Evolutionary conservation across 352 stramenopile species (phyloP), one percentile per base, ranked within the genome.

Genomic region (Phytophthora chlamydospora): DNA sequence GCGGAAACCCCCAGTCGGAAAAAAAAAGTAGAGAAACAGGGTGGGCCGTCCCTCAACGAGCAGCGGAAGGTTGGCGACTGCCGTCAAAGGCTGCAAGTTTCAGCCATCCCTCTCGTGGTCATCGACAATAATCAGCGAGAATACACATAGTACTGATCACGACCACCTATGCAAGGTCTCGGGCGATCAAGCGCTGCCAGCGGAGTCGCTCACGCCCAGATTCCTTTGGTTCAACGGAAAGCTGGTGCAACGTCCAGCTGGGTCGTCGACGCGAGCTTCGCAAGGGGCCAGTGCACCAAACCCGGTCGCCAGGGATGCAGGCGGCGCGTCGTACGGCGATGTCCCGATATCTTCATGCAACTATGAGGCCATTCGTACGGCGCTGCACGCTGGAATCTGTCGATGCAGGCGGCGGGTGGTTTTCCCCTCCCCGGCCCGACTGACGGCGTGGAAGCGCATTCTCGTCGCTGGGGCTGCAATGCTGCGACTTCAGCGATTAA

Each of bases 321-420:
- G 36, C 36, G 10, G n/a, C 38, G 38, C 38, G 14, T 34, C 36
- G 51, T 53, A 51, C 47, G 45, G 34, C 45, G 38, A 31, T 68
- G 46, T 64, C 38, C 53, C 52, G 45, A 31, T 66, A 49, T 61
- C 42, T 62, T 47, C 42, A 34, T 36, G 43, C 41, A 8, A 71
- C 36, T 66, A 62, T 66, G 49, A 46, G 27, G 4, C 21, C 13
- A 43, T 45, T 41, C 57, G 57, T 66, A 66, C 57, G 57, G 57
- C 57, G 41, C 14, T 66, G 48, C 17, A 66, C 48, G 12, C 34
- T 35, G 43, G 42, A 46, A 61, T 31, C 53, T 40, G 34, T 17
- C 14, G 16, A 24, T 33, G 10, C 13, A 17, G 40, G 9, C 17
- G 19, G 42, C 58, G 58, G 49, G 48, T 59, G 58, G 58, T 60